A percentile compares a stretch with the other conserved stretches of the same genome.
Conservation (phyloP, 1,284 basidiomycete genomes). For the Tilletia setariae region DNA sequence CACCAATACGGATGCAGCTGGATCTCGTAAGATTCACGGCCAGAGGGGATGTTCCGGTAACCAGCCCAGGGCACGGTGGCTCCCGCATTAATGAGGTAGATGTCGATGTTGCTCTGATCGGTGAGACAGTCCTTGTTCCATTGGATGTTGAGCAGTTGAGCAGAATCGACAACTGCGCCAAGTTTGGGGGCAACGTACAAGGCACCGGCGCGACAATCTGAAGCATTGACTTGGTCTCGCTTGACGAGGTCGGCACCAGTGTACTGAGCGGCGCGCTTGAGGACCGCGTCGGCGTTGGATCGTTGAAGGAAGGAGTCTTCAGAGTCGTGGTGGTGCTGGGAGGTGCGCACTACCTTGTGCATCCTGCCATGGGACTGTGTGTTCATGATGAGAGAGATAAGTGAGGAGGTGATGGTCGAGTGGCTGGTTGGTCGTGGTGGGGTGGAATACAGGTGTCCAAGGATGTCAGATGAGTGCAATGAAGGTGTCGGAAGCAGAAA, state of each 20-base stretch:
- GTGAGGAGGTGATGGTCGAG: background rate
- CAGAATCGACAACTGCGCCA: slow-evolving; percentile 28
- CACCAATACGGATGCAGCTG: slow-evolving; percentile 48
- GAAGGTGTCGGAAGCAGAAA: no score
- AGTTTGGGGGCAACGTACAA: slow-evolving; percentile 36
- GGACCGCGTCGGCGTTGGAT: background rate
- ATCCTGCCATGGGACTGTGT: background rate
- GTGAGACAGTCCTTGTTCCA: slow-evolving; percentile 37
- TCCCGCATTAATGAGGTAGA: slow-evolving; percentile 45
- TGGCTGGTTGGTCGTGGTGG: no score
- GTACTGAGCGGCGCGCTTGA: background rate
- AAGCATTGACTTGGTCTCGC: background rate
- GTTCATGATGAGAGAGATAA: no score
- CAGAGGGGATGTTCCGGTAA: slow-evolving; percentile 38
- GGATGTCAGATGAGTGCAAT: no score
- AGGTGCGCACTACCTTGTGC: slow-evolving; percentile 9
- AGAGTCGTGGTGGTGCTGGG: background rate
- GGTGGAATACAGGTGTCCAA: no score
- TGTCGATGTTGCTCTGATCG: slow-evolving; percentile 38
- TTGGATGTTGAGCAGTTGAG: slow-evolving; percentile 33
- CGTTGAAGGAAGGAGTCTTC: background rate
- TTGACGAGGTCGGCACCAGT: slow-evolving; percentile 1
- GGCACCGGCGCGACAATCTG: slow-evolving; percentile 35
- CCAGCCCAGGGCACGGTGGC: slow-evolving; percentile 43
- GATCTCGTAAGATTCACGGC: slow-evolving; percentile 29